Conservation (phyloP, 2,329 filamentous ascomycete genomes). For the Huntiella omanensis region DNA sequence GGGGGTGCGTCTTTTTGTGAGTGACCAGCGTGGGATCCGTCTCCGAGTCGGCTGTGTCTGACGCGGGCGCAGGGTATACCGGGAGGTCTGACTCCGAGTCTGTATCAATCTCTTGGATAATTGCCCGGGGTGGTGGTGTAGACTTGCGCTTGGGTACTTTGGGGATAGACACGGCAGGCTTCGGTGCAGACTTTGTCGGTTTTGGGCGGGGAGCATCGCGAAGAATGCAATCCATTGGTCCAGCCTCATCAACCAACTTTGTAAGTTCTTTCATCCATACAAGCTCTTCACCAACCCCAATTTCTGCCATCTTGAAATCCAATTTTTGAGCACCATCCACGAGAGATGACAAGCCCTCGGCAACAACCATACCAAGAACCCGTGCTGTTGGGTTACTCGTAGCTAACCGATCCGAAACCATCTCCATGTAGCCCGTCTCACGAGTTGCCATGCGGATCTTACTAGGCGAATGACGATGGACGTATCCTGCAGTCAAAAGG, state of each 20-base stretch:
- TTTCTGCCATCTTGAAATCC: slow-evolving; percentile 70
- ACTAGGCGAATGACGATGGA: slow-evolving; percentile 46
- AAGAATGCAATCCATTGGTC: slow-evolving; percentile 33
- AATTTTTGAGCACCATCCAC: slow-evolving; percentile 53
- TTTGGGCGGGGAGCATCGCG: slow-evolving; percentile 9
- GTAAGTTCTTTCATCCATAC: slow-evolving; percentile 54
- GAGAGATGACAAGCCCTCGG: slow-evolving; percentile 48
- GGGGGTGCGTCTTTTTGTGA: slow-evolving; percentile 62
- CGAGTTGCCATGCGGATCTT: slow-evolving; percentile 51
- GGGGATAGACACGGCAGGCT: slow-evolving; percentile 1
- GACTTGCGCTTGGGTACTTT: slow-evolving; percentile 15
- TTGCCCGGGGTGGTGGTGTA: slow-evolving; percentile 19
- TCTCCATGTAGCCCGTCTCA: slow-evolving; percentile 53
- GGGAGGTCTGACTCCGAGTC: slow-evolving; percentile 48
- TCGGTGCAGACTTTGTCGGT: slow-evolving; percentile 11
- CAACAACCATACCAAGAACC: slow-evolving; percentile 76
- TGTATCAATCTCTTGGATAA: slow-evolving; percentile 48
- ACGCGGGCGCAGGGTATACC: slow-evolving; percentile 70
- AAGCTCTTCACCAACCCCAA: slow-evolving; percentile 46
- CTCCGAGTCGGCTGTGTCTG: slow-evolving; percentile 77
- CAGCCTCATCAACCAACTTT: slow-evolving; percentile 41
- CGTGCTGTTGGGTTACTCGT: slow-evolving; percentile 57
- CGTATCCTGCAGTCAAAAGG: slow-evolving; percentile 57
- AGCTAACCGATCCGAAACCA: slow-evolving; percentile 69
- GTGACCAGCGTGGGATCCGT: slow-evolving; percentile 79